These are phyloP conservation scores for Ruellia speciosa DNA, from an alignment of 305 asterid genomes.

Conservation along the genomic window DNA sequence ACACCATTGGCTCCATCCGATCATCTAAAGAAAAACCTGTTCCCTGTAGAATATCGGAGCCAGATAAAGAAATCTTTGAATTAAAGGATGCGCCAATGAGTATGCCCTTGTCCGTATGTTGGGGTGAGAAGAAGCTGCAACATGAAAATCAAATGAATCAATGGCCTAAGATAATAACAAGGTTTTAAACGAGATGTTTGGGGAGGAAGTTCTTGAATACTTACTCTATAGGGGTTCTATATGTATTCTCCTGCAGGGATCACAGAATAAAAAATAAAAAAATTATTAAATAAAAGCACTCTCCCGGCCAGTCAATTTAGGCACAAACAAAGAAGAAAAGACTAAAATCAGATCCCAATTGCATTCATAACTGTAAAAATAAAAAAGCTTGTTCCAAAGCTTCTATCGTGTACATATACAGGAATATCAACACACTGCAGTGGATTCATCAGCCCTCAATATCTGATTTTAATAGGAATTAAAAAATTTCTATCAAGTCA, in stretches of 20 bases:
- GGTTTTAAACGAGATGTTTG: conserved; percentile 9
- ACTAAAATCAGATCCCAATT: background rate
- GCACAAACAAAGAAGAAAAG: no score
- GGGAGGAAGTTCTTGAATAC: conserved; percentile 21
- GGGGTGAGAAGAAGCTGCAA: conserved; percentile 53
- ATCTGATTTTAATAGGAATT: no score
- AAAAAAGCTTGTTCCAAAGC: no score
- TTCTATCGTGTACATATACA: no score
- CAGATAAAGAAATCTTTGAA: conserved; percentile 23
- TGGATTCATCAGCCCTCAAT: no score
- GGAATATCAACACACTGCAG: no score
- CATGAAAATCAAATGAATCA: conserved; percentile 18
- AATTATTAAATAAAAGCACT: conserved; percentile 10
- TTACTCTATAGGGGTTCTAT: conserved; percentile 59
- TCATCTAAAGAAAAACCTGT: conserved; percentile 42
- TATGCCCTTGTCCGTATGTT: conserved; percentile 25
- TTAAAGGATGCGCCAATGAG: conserved; percentile 24
- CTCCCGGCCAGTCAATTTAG: conserved; percentile 15
- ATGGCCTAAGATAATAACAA: conserved; percentile 12
- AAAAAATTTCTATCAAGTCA: no score
- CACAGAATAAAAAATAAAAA: conserved; percentile 21
- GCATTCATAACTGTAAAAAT: background rate
- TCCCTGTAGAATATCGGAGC: conserved; percentile 33
- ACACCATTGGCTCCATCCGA: conserved; percentile 45
- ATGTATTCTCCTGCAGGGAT: conserved; percentile 25